These are phyloP conservation scores for Erodium moschatum DNA, from an alignment of 441 rosid species.

Conservation along the genomic window DNA sequence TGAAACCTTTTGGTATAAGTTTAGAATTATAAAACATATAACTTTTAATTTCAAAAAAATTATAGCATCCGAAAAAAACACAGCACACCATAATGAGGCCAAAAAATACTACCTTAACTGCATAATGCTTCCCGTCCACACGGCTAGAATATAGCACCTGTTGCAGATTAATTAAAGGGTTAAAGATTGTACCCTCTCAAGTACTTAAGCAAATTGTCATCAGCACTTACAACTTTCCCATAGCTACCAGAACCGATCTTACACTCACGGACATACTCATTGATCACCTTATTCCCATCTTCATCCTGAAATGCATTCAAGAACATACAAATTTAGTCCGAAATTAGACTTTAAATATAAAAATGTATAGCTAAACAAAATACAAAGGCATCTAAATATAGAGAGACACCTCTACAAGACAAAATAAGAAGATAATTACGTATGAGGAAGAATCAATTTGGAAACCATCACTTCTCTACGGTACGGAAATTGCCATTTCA, in stretches of 20 bases:
- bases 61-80: constrained; percentile 11
- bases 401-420: background rate
- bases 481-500: background rate
- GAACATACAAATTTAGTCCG: background rate
- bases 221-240: constrained; percentile 82
- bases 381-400: background rate
- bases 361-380: background rate
- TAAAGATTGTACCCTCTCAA: constrained; percentile 16
- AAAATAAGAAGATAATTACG: background rate
- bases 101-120: constrained; percentile 58
- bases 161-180: constrained; percentile 17
- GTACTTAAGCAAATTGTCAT: background rate
- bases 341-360: background rate
- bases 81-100: constrained; percentile 12
- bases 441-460: background rate
- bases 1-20: background rate
- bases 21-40: background rate
- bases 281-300: constrained; percentile 73
- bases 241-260: constrained; percentile 97
- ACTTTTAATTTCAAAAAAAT: background rate
- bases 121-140: constrained; percentile 67
- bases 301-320: constrained; percentile 51
- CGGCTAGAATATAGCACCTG: constrained; percentile 78
- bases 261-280: constrained; percentile 66
- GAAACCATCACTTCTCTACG: background rate